Percentiles rank a stretch among this genome's conserved stretches.
These are phyloP conservation scores for Plasmodium vinckei DNA, from an alignment of 169 alveolate species.

Conservation along the genomic window DNA sequence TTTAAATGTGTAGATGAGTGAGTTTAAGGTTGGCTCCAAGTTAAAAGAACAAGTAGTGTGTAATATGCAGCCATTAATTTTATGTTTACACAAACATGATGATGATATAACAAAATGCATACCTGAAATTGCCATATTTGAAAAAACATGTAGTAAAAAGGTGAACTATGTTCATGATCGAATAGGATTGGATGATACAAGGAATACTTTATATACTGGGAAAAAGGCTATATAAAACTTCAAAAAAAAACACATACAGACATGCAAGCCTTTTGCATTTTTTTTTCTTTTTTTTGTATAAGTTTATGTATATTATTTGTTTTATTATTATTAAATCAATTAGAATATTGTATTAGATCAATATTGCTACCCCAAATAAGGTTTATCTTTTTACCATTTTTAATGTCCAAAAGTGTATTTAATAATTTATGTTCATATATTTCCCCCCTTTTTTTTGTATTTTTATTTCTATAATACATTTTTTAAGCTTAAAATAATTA, in stretches of 20 bases:
- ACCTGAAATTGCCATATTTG: constrained; percentile 86
- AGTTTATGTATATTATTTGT: background rate
- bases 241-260: background rate
- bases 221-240: constrained; percentile 69
- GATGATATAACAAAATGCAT: constrained; percentile 86
- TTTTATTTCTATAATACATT: too few species aligned
- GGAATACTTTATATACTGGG: constrained; percentile 88
- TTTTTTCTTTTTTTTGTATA: background rate
- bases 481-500: too few species aligned
- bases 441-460: too few species aligned
- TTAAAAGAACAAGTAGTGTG: constrained; percentile 80
- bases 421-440: too few species aligned
- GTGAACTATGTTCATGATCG: constrained; percentile 88
- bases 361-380: too few species aligned
- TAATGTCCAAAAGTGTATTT: too few species aligned
- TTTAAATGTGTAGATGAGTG: constrained; percentile 37
- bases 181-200: constrained; percentile 91
- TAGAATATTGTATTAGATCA: too few species aligned
- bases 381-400: too few species aligned
- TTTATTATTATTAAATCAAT: too few species aligned
- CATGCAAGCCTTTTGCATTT: too few species aligned
- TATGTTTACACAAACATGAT: constrained; percentile 83
- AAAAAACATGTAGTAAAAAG: constrained; percentile 87
- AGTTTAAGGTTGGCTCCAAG: constrained; percentile 74
- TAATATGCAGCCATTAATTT: constrained; percentile 88